Conservation (phyloP, 2,329 filamentous ascomycete species). For the Nothophaeocryptopus gaeumannii region DNA sequence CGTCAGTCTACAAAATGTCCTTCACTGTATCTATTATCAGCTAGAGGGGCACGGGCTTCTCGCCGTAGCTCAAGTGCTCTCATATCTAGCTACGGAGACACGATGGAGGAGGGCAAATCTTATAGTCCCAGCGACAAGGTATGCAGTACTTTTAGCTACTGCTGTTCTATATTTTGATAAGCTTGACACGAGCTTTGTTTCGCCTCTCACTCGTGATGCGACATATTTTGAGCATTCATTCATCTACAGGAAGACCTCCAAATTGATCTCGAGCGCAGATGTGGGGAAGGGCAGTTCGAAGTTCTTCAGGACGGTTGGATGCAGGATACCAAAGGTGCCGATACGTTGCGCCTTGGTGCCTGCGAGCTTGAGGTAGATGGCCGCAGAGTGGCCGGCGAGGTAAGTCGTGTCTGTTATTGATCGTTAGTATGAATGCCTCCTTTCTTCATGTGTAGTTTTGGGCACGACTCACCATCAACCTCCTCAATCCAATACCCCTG, state of each 20-base stretch:
- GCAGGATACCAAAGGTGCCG: conserved; percentile 89
- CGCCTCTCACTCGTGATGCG: background rate
- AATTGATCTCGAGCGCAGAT: conserved; percentile 89
- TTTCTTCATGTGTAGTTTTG: background rate
- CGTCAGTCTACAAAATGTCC: too few relatives aligned
- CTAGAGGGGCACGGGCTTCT: too few relatives aligned
- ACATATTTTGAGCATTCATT: too few relatives aligned
- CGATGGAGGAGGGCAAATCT: too few relatives aligned
- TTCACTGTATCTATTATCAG: too few relatives aligned
- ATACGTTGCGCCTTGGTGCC: conserved; percentile 70
- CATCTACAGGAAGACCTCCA: conserved; percentile 80
- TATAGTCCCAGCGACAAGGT: too few relatives aligned
- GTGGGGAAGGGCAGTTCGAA: conserved; percentile 92
- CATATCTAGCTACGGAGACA: too few relatives aligned
- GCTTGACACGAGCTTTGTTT: background rate
- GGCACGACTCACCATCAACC: conserved; percentile 62
- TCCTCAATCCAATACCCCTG: conserved; percentile 87
- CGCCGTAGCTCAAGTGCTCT: too few relatives aligned
- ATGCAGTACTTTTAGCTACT: too few relatives aligned
- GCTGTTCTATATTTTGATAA: background rate
- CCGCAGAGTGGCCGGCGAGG: conserved; percentile 84
- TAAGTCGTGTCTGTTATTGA: conserved; percentile 70
- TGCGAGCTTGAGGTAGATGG: conserved; percentile 71
- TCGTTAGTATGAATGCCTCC: conserved; percentile 12
- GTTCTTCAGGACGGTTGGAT: conserved; percentile 88